Evolutionary conservation across 2,329 filamentous ascomycete genomes (phyloP).

Genomic region (Colletotrichum theobromicola): DNA sequence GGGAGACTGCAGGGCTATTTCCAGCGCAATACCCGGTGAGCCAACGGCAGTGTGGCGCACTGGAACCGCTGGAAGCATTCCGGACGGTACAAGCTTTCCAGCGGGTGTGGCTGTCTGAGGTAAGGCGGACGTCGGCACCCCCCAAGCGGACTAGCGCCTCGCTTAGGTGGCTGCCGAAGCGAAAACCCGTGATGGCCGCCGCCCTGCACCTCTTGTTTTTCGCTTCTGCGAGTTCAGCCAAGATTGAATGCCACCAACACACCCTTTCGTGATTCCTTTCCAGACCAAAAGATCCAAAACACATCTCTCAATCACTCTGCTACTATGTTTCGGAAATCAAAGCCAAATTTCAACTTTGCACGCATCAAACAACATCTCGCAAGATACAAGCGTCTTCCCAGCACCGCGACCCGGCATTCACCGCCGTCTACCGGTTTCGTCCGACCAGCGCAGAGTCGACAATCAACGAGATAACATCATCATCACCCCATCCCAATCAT

Average conservation of each 20-base stretch:
- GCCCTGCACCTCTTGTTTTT: slow-evolving; percentile 7
- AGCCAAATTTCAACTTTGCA: not conserved
- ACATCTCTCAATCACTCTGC: rapidly evolving
- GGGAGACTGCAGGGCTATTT: not conserved
- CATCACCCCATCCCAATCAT: slow-evolving; percentile 11
- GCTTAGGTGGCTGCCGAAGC: not conserved
- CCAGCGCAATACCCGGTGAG: not conserved
- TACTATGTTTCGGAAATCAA: not conserved
- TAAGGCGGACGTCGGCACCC: not conserved
- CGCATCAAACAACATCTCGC: not conserved
- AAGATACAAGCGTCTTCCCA: not conserved
- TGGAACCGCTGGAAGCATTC: not conserved
- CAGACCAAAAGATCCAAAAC: not conserved
- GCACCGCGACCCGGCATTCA: not conserved
- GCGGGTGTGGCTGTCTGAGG: not conserved
- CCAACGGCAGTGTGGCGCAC: not conserved
- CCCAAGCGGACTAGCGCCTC: not conserved
- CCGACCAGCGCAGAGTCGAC: not conserved
- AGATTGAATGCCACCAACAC: not conserved
- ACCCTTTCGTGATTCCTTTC: not conserved
- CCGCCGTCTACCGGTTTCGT: not conserved
- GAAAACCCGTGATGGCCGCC: not conserved
- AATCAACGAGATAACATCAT: slow-evolving; percentile 8
- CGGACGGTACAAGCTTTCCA: not conserved
- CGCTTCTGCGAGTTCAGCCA: not conserved